phyloP scores from a whole-genome alignment of 768 basidiomycete genomes.

The Suillus subalutaceus region DNA sequence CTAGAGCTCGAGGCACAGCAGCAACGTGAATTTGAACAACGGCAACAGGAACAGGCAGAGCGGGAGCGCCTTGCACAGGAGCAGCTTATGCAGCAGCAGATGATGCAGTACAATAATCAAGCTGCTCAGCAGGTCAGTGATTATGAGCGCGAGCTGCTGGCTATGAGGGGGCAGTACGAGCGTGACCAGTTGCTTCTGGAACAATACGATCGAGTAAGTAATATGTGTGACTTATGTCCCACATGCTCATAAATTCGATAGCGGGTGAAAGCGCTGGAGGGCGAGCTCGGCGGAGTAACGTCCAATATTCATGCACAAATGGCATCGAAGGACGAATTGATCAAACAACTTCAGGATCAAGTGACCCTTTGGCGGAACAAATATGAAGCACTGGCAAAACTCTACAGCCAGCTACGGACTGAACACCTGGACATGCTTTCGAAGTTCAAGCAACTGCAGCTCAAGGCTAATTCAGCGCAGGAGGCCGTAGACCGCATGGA shows the following conservation, averaged over 20 bases:
- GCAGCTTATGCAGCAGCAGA: slow-evolving; percentile 80
- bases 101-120: slow-evolving; percentile 80
- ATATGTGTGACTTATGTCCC: slow-evolving; percentile 3
- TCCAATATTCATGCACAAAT: slow-evolving; percentile 85
- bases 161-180: slow-evolving; percentile 96
- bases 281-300: slow-evolving; percentile 76
- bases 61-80: slow-evolving; percentile 88
- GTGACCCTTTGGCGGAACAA: slow-evolving; percentile 97
- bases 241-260: slow-evolving; percentile 34
- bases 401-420: slow-evolving; percentile 96
- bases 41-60: slow-evolving; percentile 87
- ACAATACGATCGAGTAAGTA: slow-evolving; percentile 86
- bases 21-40: slow-evolving; percentile 86
- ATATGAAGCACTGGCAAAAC: slow-evolving; percentile 96
- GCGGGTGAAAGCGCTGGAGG: slow-evolving; percentile 96
- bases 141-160: slow-evolving; percentile 87
- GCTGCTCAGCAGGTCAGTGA: slow-evolving; percentile 76
- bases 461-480: slow-evolving; percentile 97
- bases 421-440: slow-evolving; percentile 97
- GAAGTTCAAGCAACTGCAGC: slow-evolving; percentile 96
- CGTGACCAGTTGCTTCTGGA: slow-evolving; percentile 97
- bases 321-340: slow-evolving; percentile 90
- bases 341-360: slow-evolving; percentile 95
- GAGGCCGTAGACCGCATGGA: slow-evolving; percentile 99
- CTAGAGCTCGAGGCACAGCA: slow-evolving; percentile 77